Percentiles rank a stretch among this genome's conserved stretches.
Conservation (phyloP, 2,329 filamentous ascomycete species). For the Trematosphaeria pertusa region DNA sequence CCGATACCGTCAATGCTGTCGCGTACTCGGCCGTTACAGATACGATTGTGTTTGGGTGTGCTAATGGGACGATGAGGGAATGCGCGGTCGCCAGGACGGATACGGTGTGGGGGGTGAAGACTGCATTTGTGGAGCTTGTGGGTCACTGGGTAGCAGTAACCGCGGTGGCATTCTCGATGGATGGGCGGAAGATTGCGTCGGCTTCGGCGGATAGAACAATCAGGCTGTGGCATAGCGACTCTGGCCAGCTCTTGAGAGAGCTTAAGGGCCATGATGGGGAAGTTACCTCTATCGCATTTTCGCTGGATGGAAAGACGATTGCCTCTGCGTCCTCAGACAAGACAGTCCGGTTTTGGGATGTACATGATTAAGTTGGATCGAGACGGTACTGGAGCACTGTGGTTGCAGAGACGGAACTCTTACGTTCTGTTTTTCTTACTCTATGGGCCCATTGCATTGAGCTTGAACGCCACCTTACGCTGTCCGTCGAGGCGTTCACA, state of each 20-base stretch:
- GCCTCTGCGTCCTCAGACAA: slow-evolving; percentile 5
- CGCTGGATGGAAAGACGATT: not conserved
- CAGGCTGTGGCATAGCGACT: slow-evolving; percentile 12
- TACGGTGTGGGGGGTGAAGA: not conserved
- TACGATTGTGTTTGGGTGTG: not conserved
- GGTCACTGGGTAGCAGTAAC: slow-evolving; percentile 1
- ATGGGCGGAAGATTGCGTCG: slow-evolving; percentile 8
- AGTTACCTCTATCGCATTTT: slow-evolving; percentile 1
- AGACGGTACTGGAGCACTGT: not conserved
- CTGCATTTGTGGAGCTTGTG: not conserved
- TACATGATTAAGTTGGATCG: not conserved
- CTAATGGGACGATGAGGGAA: not conserved
- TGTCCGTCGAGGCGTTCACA: no score
- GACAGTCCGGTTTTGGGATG: slow-evolving; percentile 22
- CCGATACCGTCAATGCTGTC: not conserved
- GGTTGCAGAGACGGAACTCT: not conserved
- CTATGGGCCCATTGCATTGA: no score
- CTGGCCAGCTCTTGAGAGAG: not conserved
- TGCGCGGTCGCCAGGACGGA: not conserved
- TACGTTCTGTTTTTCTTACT: no score
- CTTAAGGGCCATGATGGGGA: slow-evolving; percentile 4
- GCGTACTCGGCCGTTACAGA: not conserved
- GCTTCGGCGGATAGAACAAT: slow-evolving; percentile 10
- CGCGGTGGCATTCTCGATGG: slow-evolving; percentile 14
- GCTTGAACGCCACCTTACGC: no score